These are phyloP conservation scores for Stemphylium beticola DNA, from an alignment of 2,329 filamentous ascomycete species.

Conservation along the genomic window DNA sequence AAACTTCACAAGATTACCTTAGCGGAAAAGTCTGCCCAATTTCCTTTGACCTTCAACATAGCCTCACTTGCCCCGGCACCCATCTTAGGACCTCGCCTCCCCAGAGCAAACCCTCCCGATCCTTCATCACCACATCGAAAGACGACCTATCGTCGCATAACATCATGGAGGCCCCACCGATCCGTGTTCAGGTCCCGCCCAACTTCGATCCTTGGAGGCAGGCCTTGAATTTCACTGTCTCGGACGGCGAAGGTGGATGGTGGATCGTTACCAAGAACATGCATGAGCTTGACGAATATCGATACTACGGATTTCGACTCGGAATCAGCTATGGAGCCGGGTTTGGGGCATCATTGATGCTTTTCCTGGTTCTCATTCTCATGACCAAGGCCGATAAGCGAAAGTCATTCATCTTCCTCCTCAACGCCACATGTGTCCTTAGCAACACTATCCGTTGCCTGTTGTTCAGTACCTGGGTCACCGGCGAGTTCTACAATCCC, in stretches of 20 bases:
- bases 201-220: slow-evolving; percentile 61
- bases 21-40: not conserved
- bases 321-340: slow-evolving; percentile 73
- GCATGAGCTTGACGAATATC: slow-evolving; percentile 52
- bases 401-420: slow-evolving; percentile 66
- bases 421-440: slow-evolving; percentile 68
- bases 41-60: not conserved
- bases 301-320: slow-evolving; percentile 56
- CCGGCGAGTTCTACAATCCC: slow-evolving; percentile 64
- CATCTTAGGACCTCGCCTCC: not conserved
- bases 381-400: slow-evolving; percentile 72
- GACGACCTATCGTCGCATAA: not conserved
- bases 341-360: slow-evolving; percentile 69
- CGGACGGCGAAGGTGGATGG: slow-evolving; percentile 47
- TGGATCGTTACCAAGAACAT: slow-evolving; percentile 50
- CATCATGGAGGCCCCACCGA: slow-evolving; percentile 16
- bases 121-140: not conserved
- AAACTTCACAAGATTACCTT: not conserved
- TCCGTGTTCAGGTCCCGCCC: slow-evolving; percentile 12
- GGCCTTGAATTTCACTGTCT: slow-evolving; percentile 54
- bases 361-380: slow-evolving; percentile 69
- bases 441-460: slow-evolving; percentile 66
- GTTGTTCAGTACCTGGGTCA: slow-evolving; percentile 65
- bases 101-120: not conserved
- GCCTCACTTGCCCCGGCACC: not conserved